These are phyloP conservation scores for Kwoniella dejecticola DNA, from an alignment of 768 basidiomycete species.

Conservation along the genomic window DNA sequence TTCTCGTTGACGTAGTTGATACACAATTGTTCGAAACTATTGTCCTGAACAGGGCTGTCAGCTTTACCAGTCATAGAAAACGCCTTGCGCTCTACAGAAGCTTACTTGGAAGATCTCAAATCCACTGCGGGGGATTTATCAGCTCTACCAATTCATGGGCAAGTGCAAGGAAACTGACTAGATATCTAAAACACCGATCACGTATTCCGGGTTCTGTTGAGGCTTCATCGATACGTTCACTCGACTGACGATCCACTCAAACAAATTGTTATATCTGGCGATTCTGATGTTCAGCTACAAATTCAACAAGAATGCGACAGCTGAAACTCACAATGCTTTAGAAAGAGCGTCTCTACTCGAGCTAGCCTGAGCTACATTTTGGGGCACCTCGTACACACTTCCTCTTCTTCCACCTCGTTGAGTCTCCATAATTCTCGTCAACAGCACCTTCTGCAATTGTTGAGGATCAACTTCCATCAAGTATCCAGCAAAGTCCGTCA, in stretches of 20 bases:
- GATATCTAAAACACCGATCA: conserved; percentile 96
- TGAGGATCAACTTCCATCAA: conserved; percentile 83
- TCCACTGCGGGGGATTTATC: conserved; percentile 58
- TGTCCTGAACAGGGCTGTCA: conserved; percentile 36
- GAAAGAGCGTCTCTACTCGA: conserved; percentile 88
- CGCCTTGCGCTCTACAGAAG: too few species aligned
- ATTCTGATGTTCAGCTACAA: neutral
- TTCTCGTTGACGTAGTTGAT: conserved; percentile 99
- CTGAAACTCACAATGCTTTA: conserved; percentile 68
- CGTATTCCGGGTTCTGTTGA: conserved; percentile 67
- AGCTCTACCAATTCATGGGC: neutral
- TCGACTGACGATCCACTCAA: conserved; percentile 98
- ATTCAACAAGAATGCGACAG: neutral
- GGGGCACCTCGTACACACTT: conserved; percentile 85
- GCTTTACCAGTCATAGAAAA: too few species aligned
- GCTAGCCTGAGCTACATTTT: conserved; percentile 83
- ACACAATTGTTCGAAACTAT: conserved; percentile 72
- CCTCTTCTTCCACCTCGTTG: conserved; percentile 88
- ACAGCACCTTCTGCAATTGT: conserved; percentile 82
- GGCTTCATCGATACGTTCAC: conserved; percentile 97
- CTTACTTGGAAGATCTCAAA: conserved; percentile 84
- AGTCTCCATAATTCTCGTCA: conserved; percentile 84
- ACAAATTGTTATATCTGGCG: conserved; percentile 83
- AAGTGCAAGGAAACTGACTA: conserved; percentile 59
- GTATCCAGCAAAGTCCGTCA: conserved; percentile 94